These are phyloP conservation scores for baker's yeast (Saccharomyces cerevisiae) DNA, from an alignment of 805 yeast species.

Conservation along the genomic window DNA sequence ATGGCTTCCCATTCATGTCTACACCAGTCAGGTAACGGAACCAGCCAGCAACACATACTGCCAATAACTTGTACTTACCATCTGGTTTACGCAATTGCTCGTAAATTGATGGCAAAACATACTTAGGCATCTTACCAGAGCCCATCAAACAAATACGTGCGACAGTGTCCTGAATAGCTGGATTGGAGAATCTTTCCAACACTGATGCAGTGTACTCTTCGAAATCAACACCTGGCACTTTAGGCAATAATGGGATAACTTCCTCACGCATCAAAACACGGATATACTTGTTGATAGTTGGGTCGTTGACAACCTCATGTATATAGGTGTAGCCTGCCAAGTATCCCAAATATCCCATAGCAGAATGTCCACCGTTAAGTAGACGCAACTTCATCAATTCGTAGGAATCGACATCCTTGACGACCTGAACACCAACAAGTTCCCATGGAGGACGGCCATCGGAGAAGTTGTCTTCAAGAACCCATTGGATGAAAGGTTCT, in stretches of 20 bases:
- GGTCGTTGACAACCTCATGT: conserved; percentile 6
- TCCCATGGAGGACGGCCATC: conserved; percentile 6
- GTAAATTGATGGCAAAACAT: conserved; percentile 5
- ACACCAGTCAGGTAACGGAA: conserved; percentile 7
- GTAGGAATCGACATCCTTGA: conserved; percentile 5
- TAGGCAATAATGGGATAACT: conserved; percentile 4
- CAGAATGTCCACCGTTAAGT: conserved; percentile 6
- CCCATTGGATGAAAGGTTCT: conserved; percentile 8
- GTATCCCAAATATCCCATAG: conserved; percentile 5
- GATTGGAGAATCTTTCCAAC: conserved; percentile 5
- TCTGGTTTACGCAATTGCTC: conserved; percentile 4
- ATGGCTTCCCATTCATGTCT: conserved; percentile 2
- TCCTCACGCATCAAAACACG: conserved; percentile 4
- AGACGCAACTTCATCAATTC: conserved; percentile 7
- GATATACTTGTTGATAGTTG: conserved; percentile 4
- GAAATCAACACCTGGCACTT: conserved; percentile 4
- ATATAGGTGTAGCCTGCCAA: conserved; percentile 5
- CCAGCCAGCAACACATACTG: conserved; percentile 7
- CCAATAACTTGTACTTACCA: conserved; percentile 1
- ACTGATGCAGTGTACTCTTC: conserved; percentile 4
- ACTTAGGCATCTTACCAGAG: conserved; percentile 9
- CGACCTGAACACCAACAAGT: conserved; percentile 4
- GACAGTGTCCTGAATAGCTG: conserved; percentile 5
- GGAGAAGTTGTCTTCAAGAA: conserved; percentile 5
- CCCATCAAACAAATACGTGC: conserved; percentile 8